Evolutionary conservation across 208 protist genomes (phyloP).

Genomic region (Acanthamoeba royreba): DNA sequence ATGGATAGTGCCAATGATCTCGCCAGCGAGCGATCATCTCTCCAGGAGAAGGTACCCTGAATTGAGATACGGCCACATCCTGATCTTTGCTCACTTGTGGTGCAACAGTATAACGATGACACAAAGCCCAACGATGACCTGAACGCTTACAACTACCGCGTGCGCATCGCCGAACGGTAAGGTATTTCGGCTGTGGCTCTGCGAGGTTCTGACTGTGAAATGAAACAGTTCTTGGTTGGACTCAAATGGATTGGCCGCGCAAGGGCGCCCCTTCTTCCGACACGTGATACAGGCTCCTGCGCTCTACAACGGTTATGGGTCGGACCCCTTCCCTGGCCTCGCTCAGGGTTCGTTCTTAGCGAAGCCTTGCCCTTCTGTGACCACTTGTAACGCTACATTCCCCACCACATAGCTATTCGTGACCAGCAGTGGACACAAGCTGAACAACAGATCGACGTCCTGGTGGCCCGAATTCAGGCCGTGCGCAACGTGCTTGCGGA

Average conservation of each 20-base stretch:
- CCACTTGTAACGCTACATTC: not conserved
- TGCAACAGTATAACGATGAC: too few relatives aligned
- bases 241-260: not conserved
- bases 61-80: too few relatives aligned
- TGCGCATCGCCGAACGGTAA: too few relatives aligned
- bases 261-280: not conserved
- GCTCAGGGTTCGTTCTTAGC: not conserved
- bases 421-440: not conserved
- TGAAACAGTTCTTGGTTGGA: not conserved
- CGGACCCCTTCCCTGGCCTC: constrained; percentile 22
- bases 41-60: too few relatives aligned
- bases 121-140: too few relatives aligned
- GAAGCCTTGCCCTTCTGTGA: not conserved
- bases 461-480: not conserved
- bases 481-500: not conserved
- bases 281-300: constrained; percentile 43
- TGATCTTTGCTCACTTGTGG: too few relatives aligned
- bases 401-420: not conserved
- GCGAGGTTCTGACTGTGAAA: not conserved
- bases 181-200: not conserved
- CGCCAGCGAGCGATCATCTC: too few relatives aligned
- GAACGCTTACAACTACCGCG: too few relatives aligned
- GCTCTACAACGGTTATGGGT: constrained; percentile 45
- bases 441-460: not conserved
- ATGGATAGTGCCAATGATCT: too few relatives aligned